Conservation (phyloP, 2,329 filamentous ascomycete genomes). For the Aspergillus uvarum region DNA sequence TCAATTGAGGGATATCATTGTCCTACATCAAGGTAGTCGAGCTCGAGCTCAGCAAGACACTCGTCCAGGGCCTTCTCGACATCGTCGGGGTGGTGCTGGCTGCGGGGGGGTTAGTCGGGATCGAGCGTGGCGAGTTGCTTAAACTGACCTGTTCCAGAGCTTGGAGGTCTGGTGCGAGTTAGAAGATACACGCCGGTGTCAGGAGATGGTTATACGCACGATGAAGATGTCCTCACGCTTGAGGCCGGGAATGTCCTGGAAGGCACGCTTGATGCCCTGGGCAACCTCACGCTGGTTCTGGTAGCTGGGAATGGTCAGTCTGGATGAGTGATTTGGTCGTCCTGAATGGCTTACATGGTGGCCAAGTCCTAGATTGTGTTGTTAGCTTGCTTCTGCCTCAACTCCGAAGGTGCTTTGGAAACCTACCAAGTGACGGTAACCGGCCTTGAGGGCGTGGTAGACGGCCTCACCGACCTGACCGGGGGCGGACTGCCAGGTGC, state of each 20-base stretch:
- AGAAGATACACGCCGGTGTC: neutral
- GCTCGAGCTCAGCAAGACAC: constrained; percentile 52
- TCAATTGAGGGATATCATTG: constrained; percentile 21
- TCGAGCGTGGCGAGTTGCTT: neutral
- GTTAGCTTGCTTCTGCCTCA: constrained; percentile 16
- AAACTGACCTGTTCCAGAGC: constrained; percentile 53
- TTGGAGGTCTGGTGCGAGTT: constrained; percentile 52
- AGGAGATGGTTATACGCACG: constrained; percentile 18
- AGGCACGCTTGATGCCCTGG: constrained; percentile 36
- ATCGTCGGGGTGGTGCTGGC: constrained; percentile 50
- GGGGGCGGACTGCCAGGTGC: constrained; percentile 43
- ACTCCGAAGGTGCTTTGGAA: neutral
- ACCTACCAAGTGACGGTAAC: constrained; percentile 42
- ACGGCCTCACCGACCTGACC: constrained; percentile 42
- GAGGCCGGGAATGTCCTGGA: constrained; percentile 39
- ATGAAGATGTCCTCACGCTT: constrained; percentile 45
- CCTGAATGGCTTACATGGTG: constrained; percentile 33
- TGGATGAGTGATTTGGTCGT: neutral
- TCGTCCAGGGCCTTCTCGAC: constrained; percentile 53
- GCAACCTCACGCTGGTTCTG: constrained; percentile 42
- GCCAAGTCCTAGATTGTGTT: constrained; percentile 35
- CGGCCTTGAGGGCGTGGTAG: constrained; percentile 41
- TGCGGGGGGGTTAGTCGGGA: constrained; percentile 5
- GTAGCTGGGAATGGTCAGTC: constrained; percentile 25
- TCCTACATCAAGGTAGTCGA: constrained; percentile 56